A percentile compares a stretch with the other conserved stretches of the same genome.
Conservation (phyloP, 2,329 filamentous ascomycete species). For the Tolypocladium inflatum region DNA sequence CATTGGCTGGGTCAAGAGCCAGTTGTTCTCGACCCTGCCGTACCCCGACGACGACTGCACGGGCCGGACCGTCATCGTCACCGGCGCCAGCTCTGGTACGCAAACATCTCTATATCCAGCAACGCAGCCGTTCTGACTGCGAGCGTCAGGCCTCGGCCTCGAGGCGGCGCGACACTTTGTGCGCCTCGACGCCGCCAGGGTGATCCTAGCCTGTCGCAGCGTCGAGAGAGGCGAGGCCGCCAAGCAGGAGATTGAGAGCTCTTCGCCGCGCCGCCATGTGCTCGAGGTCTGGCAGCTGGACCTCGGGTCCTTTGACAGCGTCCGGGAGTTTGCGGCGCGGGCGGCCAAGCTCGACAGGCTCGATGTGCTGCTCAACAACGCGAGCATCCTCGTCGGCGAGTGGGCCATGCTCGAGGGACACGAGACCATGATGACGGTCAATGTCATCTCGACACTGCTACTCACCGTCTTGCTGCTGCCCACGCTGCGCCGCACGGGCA, state of each 20-base stretch:
- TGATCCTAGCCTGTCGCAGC: conserved; percentile 33
- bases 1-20: background rate
- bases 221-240: conserved; percentile 31
- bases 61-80: conserved; percentile 29
- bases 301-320: conserved; percentile 25
- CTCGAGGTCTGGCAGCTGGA: conserved; percentile 36
- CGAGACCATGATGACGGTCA: conserved; percentile 33
- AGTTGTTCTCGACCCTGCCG: conserved; percentile 18
- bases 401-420: conserved; percentile 24
- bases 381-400: conserved; percentile 12
- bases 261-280: conserved; percentile 11
- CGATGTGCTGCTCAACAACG: conserved; percentile 33
- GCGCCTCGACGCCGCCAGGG: conserved; percentile 25
- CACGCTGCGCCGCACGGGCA: conserved; percentile 24
- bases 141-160: conserved; percentile 24
- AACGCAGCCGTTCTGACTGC: background rate
- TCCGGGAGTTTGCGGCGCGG: conserved; percentile 24
- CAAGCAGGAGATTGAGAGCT: conserved; percentile 21
- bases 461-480: conserved; percentile 34
- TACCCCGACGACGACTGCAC: conserved; percentile 21
- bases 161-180: conserved; percentile 32
- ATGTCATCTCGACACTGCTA: conserved; percentile 36
- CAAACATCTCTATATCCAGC: background rate
- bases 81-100: conserved; percentile 28
- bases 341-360: conserved; percentile 24